Percentiles rank a stretch among this genome's conserved stretches.
phyloP scores from a whole-genome alignment of 345 rosid genomes.

The Linum trigynum region DNA sequence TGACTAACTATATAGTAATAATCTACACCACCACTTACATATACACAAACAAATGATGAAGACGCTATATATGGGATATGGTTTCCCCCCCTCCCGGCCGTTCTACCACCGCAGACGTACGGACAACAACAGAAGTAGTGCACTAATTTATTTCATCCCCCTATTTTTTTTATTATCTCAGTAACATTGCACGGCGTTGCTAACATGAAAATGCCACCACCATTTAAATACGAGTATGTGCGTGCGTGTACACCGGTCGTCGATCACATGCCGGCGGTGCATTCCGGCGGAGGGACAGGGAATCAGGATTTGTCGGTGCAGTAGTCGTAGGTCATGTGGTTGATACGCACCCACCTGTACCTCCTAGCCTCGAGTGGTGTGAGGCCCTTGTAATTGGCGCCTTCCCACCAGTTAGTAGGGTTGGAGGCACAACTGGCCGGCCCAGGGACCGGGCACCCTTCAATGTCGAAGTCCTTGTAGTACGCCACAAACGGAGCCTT shows the following conservation, averaged over 20 bases:
- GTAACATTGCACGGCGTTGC: too few relatives aligned
- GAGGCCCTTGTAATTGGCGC: slow-evolving; percentile 47
- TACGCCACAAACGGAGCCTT: slow-evolving; percentile 81
- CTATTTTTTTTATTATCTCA: too few relatives aligned
- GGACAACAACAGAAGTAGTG: too few relatives aligned
- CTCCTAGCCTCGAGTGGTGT: slow-evolving; percentile 56
- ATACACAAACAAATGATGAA: too few relatives aligned
- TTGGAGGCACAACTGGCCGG: slow-evolving; percentile 52
- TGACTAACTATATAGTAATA: too few relatives aligned
- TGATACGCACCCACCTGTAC: slow-evolving; percentile 84
- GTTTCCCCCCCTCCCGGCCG: too few relatives aligned
- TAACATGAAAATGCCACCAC: too few relatives aligned
- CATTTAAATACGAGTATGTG: not conserved
- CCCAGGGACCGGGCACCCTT: slow-evolving; percentile 82
- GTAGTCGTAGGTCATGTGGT: slow-evolving; percentile 92
- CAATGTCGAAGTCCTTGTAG: slow-evolving; percentile 82
- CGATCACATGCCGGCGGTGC: slow-evolving; percentile 60
- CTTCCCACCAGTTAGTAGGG: slow-evolving; percentile 78
- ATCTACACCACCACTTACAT: too few relatives aligned
- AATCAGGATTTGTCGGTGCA: slow-evolving; percentile 67
- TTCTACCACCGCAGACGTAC: too few relatives aligned
- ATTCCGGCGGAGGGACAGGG: slow-evolving; percentile 75
- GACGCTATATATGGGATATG: too few relatives aligned
- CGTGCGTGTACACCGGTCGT: too few relatives aligned
- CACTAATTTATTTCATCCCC: too few relatives aligned